Percentiles rank a stretch among this genome's conserved stretches.
Evolutionary conservation across 306 rosid genomes (phyloP).

Genomic region (Lotus japonicus): DNA sequence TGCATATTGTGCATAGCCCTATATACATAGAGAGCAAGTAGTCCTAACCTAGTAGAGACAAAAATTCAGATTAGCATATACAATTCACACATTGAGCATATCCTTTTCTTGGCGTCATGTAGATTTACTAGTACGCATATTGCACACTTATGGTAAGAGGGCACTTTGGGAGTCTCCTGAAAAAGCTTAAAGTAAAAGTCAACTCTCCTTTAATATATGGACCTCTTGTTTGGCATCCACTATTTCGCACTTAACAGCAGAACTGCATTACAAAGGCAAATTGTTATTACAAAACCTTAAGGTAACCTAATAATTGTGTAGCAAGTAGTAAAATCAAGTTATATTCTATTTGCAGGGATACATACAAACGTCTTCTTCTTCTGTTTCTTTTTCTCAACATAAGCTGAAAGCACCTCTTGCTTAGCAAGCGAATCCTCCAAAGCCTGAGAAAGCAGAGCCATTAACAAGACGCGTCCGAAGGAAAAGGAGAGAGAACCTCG

Average conservation of each 20-base stretch:
- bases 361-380: conserved; percentile 40
- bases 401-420: conserved; percentile 65
- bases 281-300: not conserved
- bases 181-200: conserved; percentile 12
- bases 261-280: conserved; percentile 27
- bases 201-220: not conserved
- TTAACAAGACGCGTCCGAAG: not conserved
- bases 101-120: conserved; percentile 19
- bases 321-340: not conserved
- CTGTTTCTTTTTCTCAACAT: conserved; percentile 55
- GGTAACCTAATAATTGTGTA: not conserved
- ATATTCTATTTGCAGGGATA: not conserved
- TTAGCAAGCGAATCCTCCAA: conserved; percentile 55
- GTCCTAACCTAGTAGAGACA: conserved; percentile 21
- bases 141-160: conserved; percentile 28
- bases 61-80: conserved; percentile 15
- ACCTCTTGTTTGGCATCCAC: conserved; percentile 15
- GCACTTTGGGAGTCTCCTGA: conserved; percentile 30
- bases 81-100: conserved; percentile 23
- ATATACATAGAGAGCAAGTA: conserved; percentile 11
- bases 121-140: conserved; percentile 20
- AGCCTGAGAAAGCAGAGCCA: conserved; percentile 37
- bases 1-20: conserved; percentile 9
- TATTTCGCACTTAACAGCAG: conserved; percentile 16
- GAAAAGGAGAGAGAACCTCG: not conserved